Conservation (phyloP, 2,329 filamentous ascomycete species). For the Whalleya microplaca region DNA sequence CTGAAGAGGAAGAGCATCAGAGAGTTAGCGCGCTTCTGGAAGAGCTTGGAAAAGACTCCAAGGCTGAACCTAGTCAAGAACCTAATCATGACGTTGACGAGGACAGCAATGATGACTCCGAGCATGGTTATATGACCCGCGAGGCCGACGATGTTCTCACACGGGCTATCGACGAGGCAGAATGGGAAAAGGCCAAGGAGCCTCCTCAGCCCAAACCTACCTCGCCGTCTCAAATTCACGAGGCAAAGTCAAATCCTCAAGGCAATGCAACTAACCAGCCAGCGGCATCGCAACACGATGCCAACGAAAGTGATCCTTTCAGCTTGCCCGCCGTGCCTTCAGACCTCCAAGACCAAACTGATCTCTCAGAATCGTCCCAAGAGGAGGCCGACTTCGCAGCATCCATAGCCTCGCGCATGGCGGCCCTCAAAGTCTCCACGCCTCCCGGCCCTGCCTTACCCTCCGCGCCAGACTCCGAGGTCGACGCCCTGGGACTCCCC, state of each 20-base stretch:
- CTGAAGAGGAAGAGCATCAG: slow-evolving; percentile 38
- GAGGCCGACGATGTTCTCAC: slow-evolving; percentile 51
- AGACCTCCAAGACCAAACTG: slow-evolving; percentile 42
- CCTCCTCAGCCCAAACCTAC: slow-evolving; percentile 10
- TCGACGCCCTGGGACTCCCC: slow-evolving; percentile 48
- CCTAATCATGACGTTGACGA: slow-evolving; percentile 8
- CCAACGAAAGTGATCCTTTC: slow-evolving; percentile 32
- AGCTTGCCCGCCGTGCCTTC: slow-evolving; percentile 53
- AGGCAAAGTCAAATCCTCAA: background rate
- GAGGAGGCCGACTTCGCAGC: slow-evolving; percentile 44
- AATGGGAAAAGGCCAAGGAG: slow-evolving; percentile 36
- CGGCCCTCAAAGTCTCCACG: slow-evolving; percentile 49
- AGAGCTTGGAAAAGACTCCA: slow-evolving; percentile 34
- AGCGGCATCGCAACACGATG: background rate
- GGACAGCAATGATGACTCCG: slow-evolving; percentile 44
- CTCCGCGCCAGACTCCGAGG: slow-evolving; percentile 36
- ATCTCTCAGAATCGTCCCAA: slow-evolving; percentile 20
- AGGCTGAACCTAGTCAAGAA: slow-evolving; percentile 5
- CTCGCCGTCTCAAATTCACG: slow-evolving; percentile 3
- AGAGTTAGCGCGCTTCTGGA: slow-evolving; percentile 39
- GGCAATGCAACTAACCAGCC: background rate
- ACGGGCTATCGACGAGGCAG: slow-evolving; percentile 50
- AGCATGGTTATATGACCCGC: slow-evolving; percentile 52
- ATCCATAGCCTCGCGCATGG: slow-evolving; percentile 56
- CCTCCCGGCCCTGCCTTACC: slow-evolving; percentile 25